Evolutionary conservation across 352 stramenopile genomes (phyloP), one percentile per base, ranked within the genome.

Genomic region (Phytopythium aichiense): DNA sequence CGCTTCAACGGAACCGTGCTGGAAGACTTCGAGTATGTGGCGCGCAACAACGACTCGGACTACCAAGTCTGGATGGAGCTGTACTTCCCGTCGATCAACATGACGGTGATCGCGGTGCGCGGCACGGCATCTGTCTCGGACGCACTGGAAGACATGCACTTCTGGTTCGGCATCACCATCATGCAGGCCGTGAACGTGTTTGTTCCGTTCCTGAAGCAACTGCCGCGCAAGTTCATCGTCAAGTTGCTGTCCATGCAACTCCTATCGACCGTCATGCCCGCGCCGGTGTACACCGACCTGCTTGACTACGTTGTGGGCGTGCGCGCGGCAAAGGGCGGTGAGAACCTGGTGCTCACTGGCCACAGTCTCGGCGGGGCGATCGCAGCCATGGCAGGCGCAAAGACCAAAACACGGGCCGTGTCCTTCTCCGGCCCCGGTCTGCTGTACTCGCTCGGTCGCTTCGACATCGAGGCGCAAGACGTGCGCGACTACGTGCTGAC

Each of bases 81-180:
- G 40, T 91, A 88, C 67, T 94, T 93, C 56, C 66, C 74, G 20
- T 65, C 70, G 12, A 69, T 89, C 57, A 92, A 92, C 69, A 88
- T 91, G 81, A 94, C 86, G 22, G 86, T 94, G 38, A 80, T 94
- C 43, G 72, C 77, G 1, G 79, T 94, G 45, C 79, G 86, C n/a
- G 86, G 86, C 22, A 95, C 86, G 56, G 86, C 84, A 20, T 91
- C 84, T 9, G 84, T 78, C 13, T 79, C 82, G 4, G 87, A 95
- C 53, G 84, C 84, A 11, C 76, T 94, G 18, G 81, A 95, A 54
- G 87, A 95, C 58, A 69, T 95, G 61, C 84, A 95, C 66, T 95
- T 81, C 64, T 93, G 84, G 83, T 93, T 95, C 51, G 87, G 82
- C 28, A 91, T 95, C 58, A 87, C 67, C 51, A 91, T 93, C 64